phyloP scores from a whole-genome alignment of 768 basidiomycete species.

The Aureoboletus auriporus region DNA sequence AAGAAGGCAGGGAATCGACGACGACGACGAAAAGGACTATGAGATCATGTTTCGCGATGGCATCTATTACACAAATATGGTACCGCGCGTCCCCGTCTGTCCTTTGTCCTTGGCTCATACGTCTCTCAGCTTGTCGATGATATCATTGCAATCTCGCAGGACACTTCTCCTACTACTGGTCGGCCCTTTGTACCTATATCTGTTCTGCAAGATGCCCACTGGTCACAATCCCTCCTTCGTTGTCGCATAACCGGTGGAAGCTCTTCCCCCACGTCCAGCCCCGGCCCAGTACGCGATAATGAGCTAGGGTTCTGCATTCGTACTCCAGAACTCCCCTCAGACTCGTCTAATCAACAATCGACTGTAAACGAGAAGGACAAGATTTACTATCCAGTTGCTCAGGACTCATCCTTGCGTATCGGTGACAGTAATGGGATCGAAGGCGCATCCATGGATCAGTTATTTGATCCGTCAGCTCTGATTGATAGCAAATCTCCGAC shows the following conservation, averaged over 20 bases:
- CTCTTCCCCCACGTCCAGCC: conserved; percentile 33
- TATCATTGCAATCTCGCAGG: conserved; percentile 66
- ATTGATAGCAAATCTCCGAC: conserved; percentile 23
- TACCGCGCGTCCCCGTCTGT: conserved; percentile 26
- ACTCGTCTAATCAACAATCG: conserved; percentile 13
- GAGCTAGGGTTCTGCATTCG: conserved; percentile 64
- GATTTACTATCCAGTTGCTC: conserved; percentile 60
- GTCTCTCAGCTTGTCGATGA: conserved; percentile 69
- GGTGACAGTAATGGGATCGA: conserved; percentile 61
- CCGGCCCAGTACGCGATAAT: conserved; percentile 41
- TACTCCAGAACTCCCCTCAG: conserved; percentile 47
- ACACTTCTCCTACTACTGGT: conserved; percentile 69
- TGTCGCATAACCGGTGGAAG: conserved; percentile 43
- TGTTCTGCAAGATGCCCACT: conserved; percentile 73
- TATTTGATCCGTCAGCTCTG: conserved; percentile 45
- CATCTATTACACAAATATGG: conserved; percentile 88
- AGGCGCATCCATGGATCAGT: conserved; percentile 63
- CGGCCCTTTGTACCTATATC: conserved; percentile 64
- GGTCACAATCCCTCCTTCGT: conserved; percentile 69
- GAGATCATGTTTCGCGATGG: conserved; percentile 65
- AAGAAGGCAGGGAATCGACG: conserved; percentile 46
- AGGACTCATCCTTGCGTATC: conserved; percentile 68
- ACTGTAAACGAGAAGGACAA: conserved; percentile 25
- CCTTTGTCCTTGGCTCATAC: not conserved
- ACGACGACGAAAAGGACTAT: conserved; percentile 70